Evolutionary conservation across 2,329 filamentous ascomycete genomes (phyloP).

Genomic region (Chaetothyriales sp.): DNA sequence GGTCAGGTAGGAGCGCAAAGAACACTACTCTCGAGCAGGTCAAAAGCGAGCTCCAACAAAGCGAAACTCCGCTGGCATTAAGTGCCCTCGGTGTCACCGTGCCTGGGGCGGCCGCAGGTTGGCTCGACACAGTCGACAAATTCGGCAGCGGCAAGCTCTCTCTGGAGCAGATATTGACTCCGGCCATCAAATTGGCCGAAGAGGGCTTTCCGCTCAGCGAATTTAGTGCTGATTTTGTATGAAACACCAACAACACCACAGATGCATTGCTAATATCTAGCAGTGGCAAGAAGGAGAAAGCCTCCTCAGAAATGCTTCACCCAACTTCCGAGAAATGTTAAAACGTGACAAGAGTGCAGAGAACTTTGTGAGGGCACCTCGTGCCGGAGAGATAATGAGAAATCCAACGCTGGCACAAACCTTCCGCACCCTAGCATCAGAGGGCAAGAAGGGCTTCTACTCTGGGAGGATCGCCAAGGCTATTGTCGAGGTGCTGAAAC

Average conservation of each 20-base stretch:
- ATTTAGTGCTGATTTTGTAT: conserved; percentile 53
- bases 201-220: conserved; percentile 84
- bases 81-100: conserved; percentile 69
- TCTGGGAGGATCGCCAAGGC: conserved; percentile 68
- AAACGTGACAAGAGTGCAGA: conserved; percentile 57
- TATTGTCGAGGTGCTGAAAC: conserved; percentile 62
- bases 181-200: conserved; percentile 75
- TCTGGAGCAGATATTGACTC: conserved; percentile 62
- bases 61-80: conserved; percentile 30
- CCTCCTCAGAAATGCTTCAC: conserved; percentile 56
- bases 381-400: conserved; percentile 74
- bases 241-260: conserved; percentile 20
- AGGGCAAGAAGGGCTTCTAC: conserved; percentile 89
- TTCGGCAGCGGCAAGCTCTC: conserved; percentile 80
- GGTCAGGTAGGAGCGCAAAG: conserved; percentile 68
- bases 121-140: conserved; percentile 74
- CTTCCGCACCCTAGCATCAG: conserved; percentile 60
- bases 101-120: conserved; percentile 82
- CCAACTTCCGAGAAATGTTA: conserved; percentile 76
- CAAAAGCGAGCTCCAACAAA: conserved; percentile 53
- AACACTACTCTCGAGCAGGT: conserved; percentile 57
- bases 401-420: conserved; percentile 70
- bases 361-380: conserved; percentile 61
- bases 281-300: conserved; percentile 61
- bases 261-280: neutral